phyloP scores from a whole-genome alignment of 2,329 filamentous ascomycete species.

The Fusarium acutatum region DNA sequence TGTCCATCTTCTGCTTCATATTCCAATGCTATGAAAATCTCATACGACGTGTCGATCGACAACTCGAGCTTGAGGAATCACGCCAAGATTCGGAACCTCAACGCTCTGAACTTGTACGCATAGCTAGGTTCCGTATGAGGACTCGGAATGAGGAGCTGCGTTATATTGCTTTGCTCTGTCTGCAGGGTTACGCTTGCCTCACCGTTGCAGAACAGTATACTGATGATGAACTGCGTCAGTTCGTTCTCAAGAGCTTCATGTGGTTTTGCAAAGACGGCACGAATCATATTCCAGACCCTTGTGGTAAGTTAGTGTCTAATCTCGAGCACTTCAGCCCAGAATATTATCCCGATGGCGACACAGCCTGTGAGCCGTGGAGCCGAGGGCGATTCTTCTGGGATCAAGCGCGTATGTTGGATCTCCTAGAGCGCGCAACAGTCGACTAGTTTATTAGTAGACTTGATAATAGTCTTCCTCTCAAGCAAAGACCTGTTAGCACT shows the following conservation, averaged over 20 bases:
- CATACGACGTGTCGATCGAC: background rate
- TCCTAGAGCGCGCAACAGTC: too few species aligned
- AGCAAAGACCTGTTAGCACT: too few species aligned
- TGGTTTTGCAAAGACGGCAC: background rate
- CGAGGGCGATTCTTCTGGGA: background rate
- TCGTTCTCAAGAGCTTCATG: background rate
- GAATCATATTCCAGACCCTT: background rate
- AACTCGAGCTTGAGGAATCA: background rate
- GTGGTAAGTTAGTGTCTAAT: accelerated
- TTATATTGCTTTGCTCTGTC: background rate
- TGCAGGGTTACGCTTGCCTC: background rate
- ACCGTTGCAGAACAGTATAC: accelerated
- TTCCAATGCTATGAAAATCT: background rate
- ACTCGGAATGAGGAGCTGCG: too few species aligned
- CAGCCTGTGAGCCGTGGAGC: background rate
- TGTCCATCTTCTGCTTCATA: background rate
- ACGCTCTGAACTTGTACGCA: too few species aligned
- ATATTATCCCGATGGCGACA: background rate
- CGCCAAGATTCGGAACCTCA: too few species aligned
- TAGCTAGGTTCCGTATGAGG: too few species aligned
- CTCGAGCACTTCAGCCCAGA: background rate
- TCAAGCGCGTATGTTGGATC: background rate
- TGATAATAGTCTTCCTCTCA: too few species aligned
- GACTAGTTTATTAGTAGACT: too few species aligned
- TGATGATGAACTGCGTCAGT: accelerated